A percentile compares a stretch with the other conserved stretches of the same genome.
phyloP scores from a whole-genome alignment of 208 protist genomes.

The Leishmania aethiopica region DNA sequence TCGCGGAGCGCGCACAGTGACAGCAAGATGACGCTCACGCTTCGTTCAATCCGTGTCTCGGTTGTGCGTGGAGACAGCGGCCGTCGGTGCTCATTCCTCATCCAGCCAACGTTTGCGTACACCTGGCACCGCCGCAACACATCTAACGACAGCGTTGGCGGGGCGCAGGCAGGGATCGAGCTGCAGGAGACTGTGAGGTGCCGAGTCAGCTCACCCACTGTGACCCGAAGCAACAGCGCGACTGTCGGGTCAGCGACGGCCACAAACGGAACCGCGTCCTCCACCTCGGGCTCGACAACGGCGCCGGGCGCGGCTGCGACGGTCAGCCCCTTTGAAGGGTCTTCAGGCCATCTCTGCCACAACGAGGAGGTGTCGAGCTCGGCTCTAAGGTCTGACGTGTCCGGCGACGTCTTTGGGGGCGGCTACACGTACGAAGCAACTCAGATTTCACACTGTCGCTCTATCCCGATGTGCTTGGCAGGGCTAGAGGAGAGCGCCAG shows the following conservation, averaged over 20 bases:
- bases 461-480: constrained; percentile 1
- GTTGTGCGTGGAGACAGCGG: constrained; percentile 36
- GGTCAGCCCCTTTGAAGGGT: neutral
- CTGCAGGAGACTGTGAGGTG: constrained; percentile 31
- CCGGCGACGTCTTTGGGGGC: neutral
- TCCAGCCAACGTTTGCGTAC: constrained; percentile 25
- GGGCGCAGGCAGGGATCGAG: constrained; percentile 28
- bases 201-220: constrained; percentile 7
- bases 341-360: neutral
- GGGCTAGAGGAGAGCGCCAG: neutral
- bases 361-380: constrained; percentile 3
- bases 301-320: neutral
- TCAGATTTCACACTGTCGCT: constrained; percentile 17
- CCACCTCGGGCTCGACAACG: neutral
- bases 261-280: neutral
- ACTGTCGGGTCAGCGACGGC: neutral
- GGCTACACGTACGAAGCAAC: constrained; percentile 26
- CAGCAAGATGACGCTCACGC: constrained; percentile 19
- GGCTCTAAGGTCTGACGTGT: neutral
- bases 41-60: constrained; percentile 21
- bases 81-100: constrained; percentile 21
- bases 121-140: constrained; percentile 26
- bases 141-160: constrained; percentile 14
- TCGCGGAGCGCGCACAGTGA: constrained; percentile 3
- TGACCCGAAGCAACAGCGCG: neutral